Percentiles rank a stretch among this genome's conserved stretches.
phyloP scores from a whole-genome alignment of 2,329 filamentous ascomycete species.

The Arthroderma sp. region DNA sequence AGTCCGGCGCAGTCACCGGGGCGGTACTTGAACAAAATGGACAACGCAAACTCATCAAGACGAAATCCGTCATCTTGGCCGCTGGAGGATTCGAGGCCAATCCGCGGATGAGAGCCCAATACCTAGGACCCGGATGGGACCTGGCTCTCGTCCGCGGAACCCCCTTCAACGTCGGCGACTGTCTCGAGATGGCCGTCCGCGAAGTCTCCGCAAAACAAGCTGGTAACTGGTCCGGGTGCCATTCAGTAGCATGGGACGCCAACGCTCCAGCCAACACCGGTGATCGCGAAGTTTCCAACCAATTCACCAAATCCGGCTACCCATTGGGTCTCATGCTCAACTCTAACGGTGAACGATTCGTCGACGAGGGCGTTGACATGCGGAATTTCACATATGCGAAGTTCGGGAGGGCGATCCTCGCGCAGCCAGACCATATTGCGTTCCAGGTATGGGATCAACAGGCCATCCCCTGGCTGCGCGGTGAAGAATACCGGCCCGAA shows the following conservation, averaged over 20 bases:
- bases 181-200: slow-evolving; percentile 40
- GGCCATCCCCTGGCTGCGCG: slow-evolving; percentile 39
- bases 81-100: slow-evolving; percentile 55
- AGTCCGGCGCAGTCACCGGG: slow-evolving; percentile 12
- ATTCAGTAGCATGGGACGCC: slow-evolving; percentile 53
- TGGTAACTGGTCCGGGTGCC: slow-evolving; percentile 53
- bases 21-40: slow-evolving; percentile 12
- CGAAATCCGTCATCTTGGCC: slow-evolving; percentile 19
- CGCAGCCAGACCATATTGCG: slow-evolving; percentile 44
- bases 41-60: slow-evolving; percentile 10
- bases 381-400: slow-evolving; percentile 56
- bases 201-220: slow-evolving; percentile 38
- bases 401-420: slow-evolving; percentile 49
- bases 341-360: slow-evolving; percentile 44
- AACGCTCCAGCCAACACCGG: slow-evolving; percentile 43
- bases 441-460: slow-evolving; percentile 54
- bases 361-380: slow-evolving; percentile 53
- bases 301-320: slow-evolving; percentile 57
- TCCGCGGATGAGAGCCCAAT: slow-evolving; percentile 41
- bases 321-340: slow-evolving; percentile 55
- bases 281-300: slow-evolving; percentile 48
- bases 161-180: slow-evolving; percentile 50
- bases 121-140: slow-evolving; percentile 49
- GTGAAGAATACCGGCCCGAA: slow-evolving; percentile 50
- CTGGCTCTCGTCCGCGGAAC: slow-evolving; percentile 49